Evolutionary conservation across 2,329 filamentous ascomycete species (phyloP).

Genomic region (Xylaria sp.): DNA sequence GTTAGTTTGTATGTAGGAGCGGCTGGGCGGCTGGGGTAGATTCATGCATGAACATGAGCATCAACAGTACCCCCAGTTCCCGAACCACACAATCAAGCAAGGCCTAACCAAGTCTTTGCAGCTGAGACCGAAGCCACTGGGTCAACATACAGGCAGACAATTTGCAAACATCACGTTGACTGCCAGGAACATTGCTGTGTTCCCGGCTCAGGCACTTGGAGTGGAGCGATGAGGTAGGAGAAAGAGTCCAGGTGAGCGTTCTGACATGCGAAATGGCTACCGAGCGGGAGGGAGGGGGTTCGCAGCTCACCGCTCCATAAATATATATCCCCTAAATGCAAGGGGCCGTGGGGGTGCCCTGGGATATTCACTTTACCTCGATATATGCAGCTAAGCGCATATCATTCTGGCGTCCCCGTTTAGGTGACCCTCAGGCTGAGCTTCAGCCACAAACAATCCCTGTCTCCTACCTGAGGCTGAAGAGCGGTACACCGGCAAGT

Average conservation of each 20-base stretch:
- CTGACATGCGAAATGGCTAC: too few species aligned
- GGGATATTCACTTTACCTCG: not conserved
- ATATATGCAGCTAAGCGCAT: not conserved
- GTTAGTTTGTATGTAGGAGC: too few species aligned
- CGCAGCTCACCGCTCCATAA: not conserved
- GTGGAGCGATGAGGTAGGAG: not conserved
- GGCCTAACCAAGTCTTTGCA: not conserved
- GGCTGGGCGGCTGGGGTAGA: not conserved
- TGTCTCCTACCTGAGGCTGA: constrained; percentile 12
- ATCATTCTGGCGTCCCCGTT: not conserved
- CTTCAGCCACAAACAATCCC: constrained; percentile 19
- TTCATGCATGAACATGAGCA: not conserved
- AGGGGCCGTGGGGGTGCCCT: not conserved
- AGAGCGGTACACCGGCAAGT: constrained; percentile 12
- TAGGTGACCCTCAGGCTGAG: not conserved
- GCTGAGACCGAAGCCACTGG: not conserved
- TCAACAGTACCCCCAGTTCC: not conserved
- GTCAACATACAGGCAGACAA: not conserved
- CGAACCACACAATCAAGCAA: not conserved
- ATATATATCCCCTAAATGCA: not conserved
- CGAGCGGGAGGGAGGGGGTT: too few species aligned
- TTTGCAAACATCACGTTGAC: not conserved
- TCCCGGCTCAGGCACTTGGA: not conserved
- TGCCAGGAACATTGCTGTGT: not conserved
- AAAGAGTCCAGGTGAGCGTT: not conserved